phyloP scores from a whole-genome alignment of 1,284 basidiomycete genomes.

The Pisolithus thermaeus region DNA sequence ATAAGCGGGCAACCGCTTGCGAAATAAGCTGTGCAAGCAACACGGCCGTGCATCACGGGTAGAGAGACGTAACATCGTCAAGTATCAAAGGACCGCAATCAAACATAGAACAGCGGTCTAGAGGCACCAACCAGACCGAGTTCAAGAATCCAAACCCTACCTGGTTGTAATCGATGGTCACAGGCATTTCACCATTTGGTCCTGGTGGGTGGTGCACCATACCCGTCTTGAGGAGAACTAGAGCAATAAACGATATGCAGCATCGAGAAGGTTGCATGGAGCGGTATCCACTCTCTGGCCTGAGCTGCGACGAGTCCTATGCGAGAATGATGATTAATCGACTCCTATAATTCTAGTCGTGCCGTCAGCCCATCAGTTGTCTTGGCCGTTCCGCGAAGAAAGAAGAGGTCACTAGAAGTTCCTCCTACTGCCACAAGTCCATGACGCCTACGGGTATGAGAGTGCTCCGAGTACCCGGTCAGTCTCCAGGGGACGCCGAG shows the following conservation, averaged over 20 bases:
- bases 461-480: no score
- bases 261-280: constrained; percentile 93
- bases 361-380: no score
- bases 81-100: background rate
- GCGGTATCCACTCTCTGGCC: constrained; percentile 85
- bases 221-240: constrained; percentile 96
- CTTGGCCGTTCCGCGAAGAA: no score
- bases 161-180: constrained; percentile 83
- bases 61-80: constrained; percentile 19
- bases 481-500: no score
- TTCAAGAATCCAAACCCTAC: constrained; percentile 99
- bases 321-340: no score
- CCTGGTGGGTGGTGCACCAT: constrained; percentile 67
- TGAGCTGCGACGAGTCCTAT: no score
- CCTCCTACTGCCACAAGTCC: no score
- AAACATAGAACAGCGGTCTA: background rate
- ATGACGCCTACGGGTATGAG: no score
- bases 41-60: constrained; percentile 18
- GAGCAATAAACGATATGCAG: constrained; percentile 96
- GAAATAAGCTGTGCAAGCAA: constrained; percentile 25
- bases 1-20: constrained; percentile 5
- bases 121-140: constrained; percentile 75
- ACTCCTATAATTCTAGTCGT: no score
- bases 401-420: no score
- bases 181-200: constrained; percentile 53